These are phyloP conservation scores for Pichia nanzhaoensis DNA, from an alignment of 805 yeast species.

Conservation along the genomic window DNA sequence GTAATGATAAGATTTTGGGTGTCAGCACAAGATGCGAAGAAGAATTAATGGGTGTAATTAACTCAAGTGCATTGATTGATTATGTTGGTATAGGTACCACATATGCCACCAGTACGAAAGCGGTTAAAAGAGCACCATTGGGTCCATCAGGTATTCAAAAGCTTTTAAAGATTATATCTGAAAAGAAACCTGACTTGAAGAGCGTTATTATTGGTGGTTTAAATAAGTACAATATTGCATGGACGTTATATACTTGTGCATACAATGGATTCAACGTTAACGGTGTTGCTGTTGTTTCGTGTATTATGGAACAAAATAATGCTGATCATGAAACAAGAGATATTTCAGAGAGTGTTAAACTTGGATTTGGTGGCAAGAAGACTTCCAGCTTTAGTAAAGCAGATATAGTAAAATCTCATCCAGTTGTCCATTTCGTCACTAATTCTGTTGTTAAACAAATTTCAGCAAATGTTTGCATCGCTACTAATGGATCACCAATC, in stretches of 20 bases:
- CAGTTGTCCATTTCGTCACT: slow-evolving; percentile 82
- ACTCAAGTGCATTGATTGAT: slow-evolving; percentile 44
- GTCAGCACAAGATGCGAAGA: slow-evolving; percentile 58
- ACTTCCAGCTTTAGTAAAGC: not conserved
- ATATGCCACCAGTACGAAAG: slow-evolving; percentile 67
- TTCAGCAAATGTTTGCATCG: slow-evolving; percentile 79
- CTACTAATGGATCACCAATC: slow-evolving; percentile 80
- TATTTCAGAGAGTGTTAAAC: not conserved
- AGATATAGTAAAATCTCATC: slow-evolving; percentile 23
- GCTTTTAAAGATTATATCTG: slow-evolving; percentile 42
- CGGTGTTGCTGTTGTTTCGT: slow-evolving; percentile 89
- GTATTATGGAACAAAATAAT: slow-evolving; percentile 60
- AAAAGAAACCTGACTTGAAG: slow-evolving; percentile 33
- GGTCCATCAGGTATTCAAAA: slow-evolving; percentile 64
- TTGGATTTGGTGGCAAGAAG: slow-evolving; percentile 2
- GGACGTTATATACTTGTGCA: slow-evolving; percentile 46
- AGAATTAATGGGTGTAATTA: slow-evolving; percentile 35
- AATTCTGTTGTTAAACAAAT: slow-evolving; percentile 83
- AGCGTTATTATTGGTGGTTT: slow-evolving; percentile 82
- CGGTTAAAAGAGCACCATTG: slow-evolving; percentile 46
- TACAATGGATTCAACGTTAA: slow-evolving; percentile 45
- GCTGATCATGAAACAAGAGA: slow-evolving; percentile 45
- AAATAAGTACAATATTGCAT: slow-evolving; percentile 53
- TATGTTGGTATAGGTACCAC: slow-evolving; percentile 84
- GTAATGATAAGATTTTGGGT: slow-evolving; percentile 72